Conservation (phyloP, 106 monocot species). For the Narthecium ossifragum region DNA sequence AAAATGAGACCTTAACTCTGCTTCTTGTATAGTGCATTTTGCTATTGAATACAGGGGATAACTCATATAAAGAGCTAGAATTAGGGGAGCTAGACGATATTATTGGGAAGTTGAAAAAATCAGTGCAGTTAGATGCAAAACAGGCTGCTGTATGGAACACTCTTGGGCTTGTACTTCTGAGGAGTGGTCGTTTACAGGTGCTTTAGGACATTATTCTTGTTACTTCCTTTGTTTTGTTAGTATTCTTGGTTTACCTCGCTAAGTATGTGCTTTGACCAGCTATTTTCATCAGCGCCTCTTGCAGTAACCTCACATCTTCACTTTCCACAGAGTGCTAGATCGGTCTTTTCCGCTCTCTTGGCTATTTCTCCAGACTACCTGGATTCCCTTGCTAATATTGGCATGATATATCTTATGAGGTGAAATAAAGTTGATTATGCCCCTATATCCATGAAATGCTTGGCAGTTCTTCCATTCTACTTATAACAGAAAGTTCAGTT, state of each 20-base stretch:
- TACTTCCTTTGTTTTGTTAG: conserved; percentile 2
- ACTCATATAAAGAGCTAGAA: conserved; percentile 77
- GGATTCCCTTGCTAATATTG: conserved; percentile 95
- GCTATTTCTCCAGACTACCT: conserved; percentile 59
- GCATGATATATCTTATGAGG: conserved; percentile 91
- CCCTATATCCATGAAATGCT: no score
- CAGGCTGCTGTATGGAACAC: conserved; percentile 93
- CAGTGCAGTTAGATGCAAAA: conserved; percentile 66
- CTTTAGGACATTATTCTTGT: neutral
- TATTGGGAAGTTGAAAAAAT: conserved; percentile 55
- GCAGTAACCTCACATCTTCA: no score
- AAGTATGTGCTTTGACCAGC: no score
- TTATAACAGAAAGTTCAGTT: no score
- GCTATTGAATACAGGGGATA: conserved; percentile 51
- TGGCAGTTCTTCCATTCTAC: no score
- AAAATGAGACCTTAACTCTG: neutral
- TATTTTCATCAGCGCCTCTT: no score
- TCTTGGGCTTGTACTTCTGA: conserved; percentile 87
- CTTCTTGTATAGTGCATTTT: conserved; percentile 60
- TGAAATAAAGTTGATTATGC: conserved; percentile 10
- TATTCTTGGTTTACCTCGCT: no score
- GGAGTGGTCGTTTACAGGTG: conserved; percentile 73
- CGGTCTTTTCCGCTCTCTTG: conserved; percentile 72
- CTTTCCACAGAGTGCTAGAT: conserved; percentile 77
- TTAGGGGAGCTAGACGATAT: conserved; percentile 68